These are phyloP conservation scores for Fagus sylvatica DNA, from an alignment of 306 rosid species.

Conservation along the genomic window DNA sequence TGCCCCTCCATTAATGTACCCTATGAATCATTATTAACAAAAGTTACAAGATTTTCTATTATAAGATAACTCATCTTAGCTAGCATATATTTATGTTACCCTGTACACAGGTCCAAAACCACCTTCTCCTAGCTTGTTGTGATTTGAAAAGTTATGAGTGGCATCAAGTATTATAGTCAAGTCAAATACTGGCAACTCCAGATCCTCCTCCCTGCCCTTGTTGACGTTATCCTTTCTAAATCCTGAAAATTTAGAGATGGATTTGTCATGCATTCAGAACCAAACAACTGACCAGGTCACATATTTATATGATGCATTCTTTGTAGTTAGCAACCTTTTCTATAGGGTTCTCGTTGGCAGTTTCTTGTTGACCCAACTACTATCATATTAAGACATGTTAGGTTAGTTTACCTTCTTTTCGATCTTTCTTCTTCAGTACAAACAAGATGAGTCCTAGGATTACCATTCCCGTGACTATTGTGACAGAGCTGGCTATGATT, in stretches of 20 bases:
- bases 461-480: not conserved
- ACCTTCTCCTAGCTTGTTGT: constrained; percentile 57
- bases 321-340: not conserved
- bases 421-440: not conserved
- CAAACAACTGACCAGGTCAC: no score
- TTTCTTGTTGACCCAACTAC: not conserved
- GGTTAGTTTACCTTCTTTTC: not conserved
- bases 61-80: not conserved
- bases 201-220: constrained; percentile 25
- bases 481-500: not conserved
- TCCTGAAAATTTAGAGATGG: not conserved
- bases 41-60: not conserved
- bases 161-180: constrained; percentile 35
- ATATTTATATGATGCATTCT: not conserved
- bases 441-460: not conserved
- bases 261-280: not conserved
- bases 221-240: not conserved
- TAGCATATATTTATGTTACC: constrained; percentile 22
- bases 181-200: constrained; percentile 49
- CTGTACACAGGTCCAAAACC: constrained; percentile 64
- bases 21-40: constrained; percentile 26
- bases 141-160: constrained; percentile 44
- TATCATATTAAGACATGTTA: not conserved
- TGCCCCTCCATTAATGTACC: constrained; percentile 50
- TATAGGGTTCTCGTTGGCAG: no score